These are phyloP conservation scores for Penicillium argentinense DNA, from an alignment of 495 filamentous ascomycete species.

Conservation along the genomic window DNA sequence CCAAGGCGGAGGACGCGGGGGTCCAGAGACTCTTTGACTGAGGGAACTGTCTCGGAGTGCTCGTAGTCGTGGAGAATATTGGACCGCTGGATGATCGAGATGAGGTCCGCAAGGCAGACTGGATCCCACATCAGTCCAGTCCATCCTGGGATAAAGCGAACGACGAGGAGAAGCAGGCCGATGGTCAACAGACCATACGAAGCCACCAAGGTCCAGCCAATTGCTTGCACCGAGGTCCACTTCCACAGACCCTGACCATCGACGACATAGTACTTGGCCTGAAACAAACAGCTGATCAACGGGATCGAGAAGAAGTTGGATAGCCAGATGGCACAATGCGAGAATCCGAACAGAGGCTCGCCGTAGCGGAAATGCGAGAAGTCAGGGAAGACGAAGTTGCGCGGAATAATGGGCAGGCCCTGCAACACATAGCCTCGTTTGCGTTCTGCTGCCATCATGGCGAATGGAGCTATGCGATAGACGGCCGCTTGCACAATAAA, in stretches of 20 bases:
- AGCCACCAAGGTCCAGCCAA: slow-evolving; percentile 76
- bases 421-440: slow-evolving; percentile 39
- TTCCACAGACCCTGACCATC: slow-evolving; percentile 56
- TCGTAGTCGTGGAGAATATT: slow-evolving; percentile 73
- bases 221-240: slow-evolving; percentile 73
- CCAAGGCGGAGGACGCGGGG: slow-evolving; percentile 65
- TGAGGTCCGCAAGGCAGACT: slow-evolving; percentile 73
- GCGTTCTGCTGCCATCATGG: slow-evolving; percentile 63
- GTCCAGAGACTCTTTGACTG: slow-evolving; percentile 45
- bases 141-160: slow-evolving; percentile 47
- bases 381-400: slow-evolving; percentile 59
- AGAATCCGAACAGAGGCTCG: slow-evolving; percentile 54
- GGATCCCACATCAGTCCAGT: slow-evolving; percentile 87
- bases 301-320: slow-evolving; percentile 62
- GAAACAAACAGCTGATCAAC: slow-evolving; percentile 63
- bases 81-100: slow-evolving; percentile 72
- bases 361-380: slow-evolving; percentile 56
- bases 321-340: slow-evolving; percentile 60
- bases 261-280: slow-evolving; percentile 51
- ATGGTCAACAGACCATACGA: slow-evolving; percentile 67
- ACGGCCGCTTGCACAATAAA: slow-evolving; percentile 72
- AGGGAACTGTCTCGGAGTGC: slow-evolving; percentile 53
- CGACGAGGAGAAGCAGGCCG: slow-evolving; percentile 54
- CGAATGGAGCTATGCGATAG: slow-evolving; percentile 77
- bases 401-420: slow-evolving; percentile 42